Evolutionary conservation across 1,284 basidiomycete species (phyloP).

Genomic region (Moniliophthora roreri): DNA sequence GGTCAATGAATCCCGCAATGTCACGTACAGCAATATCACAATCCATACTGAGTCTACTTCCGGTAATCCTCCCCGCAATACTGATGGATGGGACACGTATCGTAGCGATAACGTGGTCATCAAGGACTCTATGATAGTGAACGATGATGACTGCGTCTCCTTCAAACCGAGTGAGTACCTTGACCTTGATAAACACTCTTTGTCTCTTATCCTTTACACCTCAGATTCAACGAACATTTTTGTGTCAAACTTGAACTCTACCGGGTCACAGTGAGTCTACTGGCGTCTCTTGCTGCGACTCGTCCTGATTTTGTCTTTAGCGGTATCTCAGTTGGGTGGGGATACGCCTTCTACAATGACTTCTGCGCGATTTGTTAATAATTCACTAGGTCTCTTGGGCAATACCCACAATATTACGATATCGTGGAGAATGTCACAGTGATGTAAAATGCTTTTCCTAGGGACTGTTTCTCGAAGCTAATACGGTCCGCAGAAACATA

Average conservation of each 20-base stretch:
- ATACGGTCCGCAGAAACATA: too few species aligned
- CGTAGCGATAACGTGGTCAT: conserved; percentile 53
- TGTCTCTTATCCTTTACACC: neutral
- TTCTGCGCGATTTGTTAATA: neutral
- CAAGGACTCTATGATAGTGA: conserved; percentile 52
- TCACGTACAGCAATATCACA: conserved; percentile 46
- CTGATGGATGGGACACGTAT: conserved; percentile 68
- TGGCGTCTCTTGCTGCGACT: neutral
- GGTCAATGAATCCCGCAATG: conserved; percentile 46
- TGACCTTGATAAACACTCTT: neutral
- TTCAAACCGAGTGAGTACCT: conserved; percentile 50
- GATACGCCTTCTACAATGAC: neutral
- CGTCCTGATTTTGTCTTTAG: conserved; percentile 23
- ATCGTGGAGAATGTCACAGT: conserved; percentile 64
- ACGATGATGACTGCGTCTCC: conserved; percentile 64
- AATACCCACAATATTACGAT: conserved; percentile 60
- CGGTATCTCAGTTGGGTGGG: conserved; percentile 58
- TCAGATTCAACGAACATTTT: conserved; percentile 52
- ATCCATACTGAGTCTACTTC: conserved; percentile 46
- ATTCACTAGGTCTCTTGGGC: conserved; percentile 37
- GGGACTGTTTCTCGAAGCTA: too few species aligned
- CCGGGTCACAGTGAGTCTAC: conserved; percentile 49
- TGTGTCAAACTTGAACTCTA: conserved; percentile 59
- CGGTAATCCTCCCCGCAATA: conserved; percentile 44
- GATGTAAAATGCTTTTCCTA: too few species aligned